These are phyloP conservation scores for Dorcoceras hygrometricum DNA, from an alignment of 257 asterid species.

Conservation along the genomic window DNA sequence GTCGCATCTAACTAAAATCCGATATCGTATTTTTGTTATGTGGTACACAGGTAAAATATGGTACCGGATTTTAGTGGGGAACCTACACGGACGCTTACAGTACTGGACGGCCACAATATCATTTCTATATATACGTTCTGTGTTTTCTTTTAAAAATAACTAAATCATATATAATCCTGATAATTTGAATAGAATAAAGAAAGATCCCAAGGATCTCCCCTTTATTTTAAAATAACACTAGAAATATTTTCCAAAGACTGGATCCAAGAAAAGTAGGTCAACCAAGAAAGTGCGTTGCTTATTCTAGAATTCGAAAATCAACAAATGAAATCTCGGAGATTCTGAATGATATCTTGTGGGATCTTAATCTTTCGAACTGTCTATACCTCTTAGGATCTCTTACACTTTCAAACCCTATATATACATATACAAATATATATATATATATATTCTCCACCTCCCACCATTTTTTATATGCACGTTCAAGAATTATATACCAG, in stretches of 20 bases:
- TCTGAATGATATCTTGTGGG: conserved; percentile 35
- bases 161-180: background rate
- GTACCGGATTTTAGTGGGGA: no score
- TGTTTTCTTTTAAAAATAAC: no score
- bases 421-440: no score
- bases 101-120: no score
- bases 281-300: conserved; percentile 38
- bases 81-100: no score
- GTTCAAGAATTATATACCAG: no score
- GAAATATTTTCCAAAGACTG: background rate
- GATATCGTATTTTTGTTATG: no score
- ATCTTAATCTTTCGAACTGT: conserved; percentile 40
- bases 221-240: no score
- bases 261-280: conserved; percentile 4
- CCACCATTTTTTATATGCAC: background rate
- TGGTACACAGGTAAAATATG: no score
- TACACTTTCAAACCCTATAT: conserved; percentile 15
- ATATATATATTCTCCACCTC: background rate
- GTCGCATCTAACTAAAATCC: no score
- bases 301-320: conserved; percentile 37
- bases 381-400: conserved; percentile 34
- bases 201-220: background rate
- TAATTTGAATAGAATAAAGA: background rate
- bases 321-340: conserved; percentile 31
- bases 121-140: no score